Conservation (phyloP, 345 rosid species). For the Raphanus raphanistrum region DNA sequence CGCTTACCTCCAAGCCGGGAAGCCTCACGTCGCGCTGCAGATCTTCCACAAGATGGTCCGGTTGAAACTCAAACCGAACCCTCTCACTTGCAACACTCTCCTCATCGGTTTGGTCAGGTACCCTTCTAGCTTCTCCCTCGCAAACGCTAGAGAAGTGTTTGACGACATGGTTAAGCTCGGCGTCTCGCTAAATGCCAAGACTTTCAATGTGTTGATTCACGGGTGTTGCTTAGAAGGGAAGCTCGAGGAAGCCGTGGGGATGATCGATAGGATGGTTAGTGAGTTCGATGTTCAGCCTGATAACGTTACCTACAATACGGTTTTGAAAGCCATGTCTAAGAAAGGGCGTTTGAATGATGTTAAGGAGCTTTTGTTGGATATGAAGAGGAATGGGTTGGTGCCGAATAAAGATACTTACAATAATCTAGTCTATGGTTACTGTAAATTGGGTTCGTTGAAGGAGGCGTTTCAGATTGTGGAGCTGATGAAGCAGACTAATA, state of each 20-base stretch:
- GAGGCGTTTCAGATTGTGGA: slow-evolving; percentile 70
- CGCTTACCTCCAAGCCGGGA: slow-evolving; percentile 57
- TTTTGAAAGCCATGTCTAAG: slow-evolving; percentile 68
- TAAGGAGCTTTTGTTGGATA: slow-evolving; percentile 61
- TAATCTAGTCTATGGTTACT: slow-evolving; percentile 66
- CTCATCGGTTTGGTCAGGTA: slow-evolving; percentile 62
- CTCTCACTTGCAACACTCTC: slow-evolving; percentile 68
- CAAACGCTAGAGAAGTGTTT: slow-evolving; percentile 54
- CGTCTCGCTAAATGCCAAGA: slow-evolving; percentile 48
- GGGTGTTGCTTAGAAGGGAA: slow-evolving; percentile 73
- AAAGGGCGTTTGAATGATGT: slow-evolving; percentile 72
- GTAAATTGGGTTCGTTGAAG: slow-evolving; percentile 70
- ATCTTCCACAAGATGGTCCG: slow-evolving; percentile 68
- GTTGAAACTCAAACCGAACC: slow-evolving; percentile 53
- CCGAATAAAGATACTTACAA: slow-evolving; percentile 64
- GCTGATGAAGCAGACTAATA: slow-evolving; percentile 58
- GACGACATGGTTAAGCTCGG: slow-evolving; percentile 52
- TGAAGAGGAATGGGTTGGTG: slow-evolving; percentile 60
- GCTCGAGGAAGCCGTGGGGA: slow-evolving; percentile 49
- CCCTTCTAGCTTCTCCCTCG: slow-evolving; percentile 59
- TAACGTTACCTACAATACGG: slow-evolving; percentile 66
- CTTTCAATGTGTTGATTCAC: slow-evolving; percentile 64
- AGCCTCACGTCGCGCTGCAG: slow-evolving; percentile 67
- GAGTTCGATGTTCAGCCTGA: slow-evolving; percentile 61
- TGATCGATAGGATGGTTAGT: slow-evolving; percentile 55